These are phyloP conservation scores for Funneliformis mosseae DNA, from an alignment of 192 early-diverging fungal species.

Conservation along the genomic window DNA sequence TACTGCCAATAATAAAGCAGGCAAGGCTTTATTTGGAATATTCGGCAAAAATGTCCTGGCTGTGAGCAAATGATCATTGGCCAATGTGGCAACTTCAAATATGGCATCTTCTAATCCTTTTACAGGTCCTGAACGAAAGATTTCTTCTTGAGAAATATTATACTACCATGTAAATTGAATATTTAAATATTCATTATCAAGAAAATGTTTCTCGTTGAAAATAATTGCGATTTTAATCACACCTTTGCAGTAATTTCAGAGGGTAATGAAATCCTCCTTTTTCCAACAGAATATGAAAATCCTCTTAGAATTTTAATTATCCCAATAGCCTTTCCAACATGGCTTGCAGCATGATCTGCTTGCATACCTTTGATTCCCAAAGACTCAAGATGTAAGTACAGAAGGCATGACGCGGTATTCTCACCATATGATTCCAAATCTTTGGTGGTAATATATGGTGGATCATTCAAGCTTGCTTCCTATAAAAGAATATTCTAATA, in stretches of 20 bases:
- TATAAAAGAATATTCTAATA: constrained; percentile 32
- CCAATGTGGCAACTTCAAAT: constrained; percentile 85
- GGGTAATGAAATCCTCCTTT: constrained; percentile 74
- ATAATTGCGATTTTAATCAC: not conserved
- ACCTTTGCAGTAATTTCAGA: constrained; percentile 79
- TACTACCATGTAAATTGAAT: constrained; percentile 61
- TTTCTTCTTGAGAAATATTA: constrained; percentile 70
- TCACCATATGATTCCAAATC: constrained; percentile 91
- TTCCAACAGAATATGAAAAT: constrained; percentile 70
- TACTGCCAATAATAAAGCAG: constrained; percentile 74
- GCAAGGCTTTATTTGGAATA: constrained; percentile 63
- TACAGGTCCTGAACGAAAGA: constrained; percentile 63
- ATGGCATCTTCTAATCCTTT: constrained; percentile 74
- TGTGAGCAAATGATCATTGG: constrained; percentile 74
- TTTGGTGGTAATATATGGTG: constrained; percentile 67
- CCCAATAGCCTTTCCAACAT: constrained; percentile 89
- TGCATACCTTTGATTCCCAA: constrained; percentile 78
- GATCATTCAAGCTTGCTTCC: constrained; percentile 60
- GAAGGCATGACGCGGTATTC: constrained; percentile 79
- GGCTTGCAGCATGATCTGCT: constrained; percentile 87
- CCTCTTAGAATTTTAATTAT: constrained; percentile 76
- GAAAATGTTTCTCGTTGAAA: not conserved
- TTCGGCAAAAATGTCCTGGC: constrained; percentile 63
- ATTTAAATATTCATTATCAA: constrained; percentile 9
- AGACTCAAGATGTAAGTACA: constrained; percentile 89